Conservation (phyloP, 768 basidiomycete genomes). For the Atractiella rhizophila region DNA sequence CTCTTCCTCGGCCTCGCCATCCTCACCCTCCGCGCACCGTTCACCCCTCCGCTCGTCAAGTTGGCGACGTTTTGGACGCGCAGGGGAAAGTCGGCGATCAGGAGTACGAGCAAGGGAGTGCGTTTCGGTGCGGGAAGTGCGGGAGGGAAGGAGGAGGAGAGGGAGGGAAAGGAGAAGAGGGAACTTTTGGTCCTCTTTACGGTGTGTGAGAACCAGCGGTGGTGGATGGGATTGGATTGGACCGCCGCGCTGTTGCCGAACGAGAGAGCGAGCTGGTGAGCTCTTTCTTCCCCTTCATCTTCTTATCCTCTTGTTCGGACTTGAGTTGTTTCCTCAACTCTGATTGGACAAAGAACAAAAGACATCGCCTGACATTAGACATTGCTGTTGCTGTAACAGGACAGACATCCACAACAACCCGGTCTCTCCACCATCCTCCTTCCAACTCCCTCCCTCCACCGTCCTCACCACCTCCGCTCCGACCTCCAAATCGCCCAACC, state of each 20-base stretch:
- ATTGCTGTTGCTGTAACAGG: conserved; percentile 4
- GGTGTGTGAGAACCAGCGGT: conserved; percentile 20
- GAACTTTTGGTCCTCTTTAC: conserved; percentile 27
- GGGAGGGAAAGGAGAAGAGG: conserved; percentile 26
- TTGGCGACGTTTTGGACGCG: too few species aligned
- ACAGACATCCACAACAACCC: conserved; percentile 24
- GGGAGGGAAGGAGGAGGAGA: too few species aligned
- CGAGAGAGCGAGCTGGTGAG: conserved; percentile 25
- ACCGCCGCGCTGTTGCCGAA: conserved; percentile 25
- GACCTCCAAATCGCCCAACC: conserved; percentile 17
- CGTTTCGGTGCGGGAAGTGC: too few species aligned
- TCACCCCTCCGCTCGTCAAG: too few species aligned
- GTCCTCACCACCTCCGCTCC: conserved; percentile 20
- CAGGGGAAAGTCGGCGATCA: too few species aligned
- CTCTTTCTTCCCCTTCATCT: neutral
- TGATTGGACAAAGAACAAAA: neutral
- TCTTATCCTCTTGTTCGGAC: too few species aligned
- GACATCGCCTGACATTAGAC: neutral
- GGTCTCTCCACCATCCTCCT: conserved; percentile 23
- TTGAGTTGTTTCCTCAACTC: neutral
- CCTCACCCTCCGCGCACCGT: too few species aligned
- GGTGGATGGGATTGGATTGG: conserved; percentile 28
- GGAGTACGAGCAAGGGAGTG: too few species aligned
- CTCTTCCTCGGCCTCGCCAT: too few species aligned
- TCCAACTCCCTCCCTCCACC: conserved; percentile 21